Evolutionary conservation across 192 early-diverging fungal genomes (phyloP).

Genomic region (Thamnidium elegans): DNA sequence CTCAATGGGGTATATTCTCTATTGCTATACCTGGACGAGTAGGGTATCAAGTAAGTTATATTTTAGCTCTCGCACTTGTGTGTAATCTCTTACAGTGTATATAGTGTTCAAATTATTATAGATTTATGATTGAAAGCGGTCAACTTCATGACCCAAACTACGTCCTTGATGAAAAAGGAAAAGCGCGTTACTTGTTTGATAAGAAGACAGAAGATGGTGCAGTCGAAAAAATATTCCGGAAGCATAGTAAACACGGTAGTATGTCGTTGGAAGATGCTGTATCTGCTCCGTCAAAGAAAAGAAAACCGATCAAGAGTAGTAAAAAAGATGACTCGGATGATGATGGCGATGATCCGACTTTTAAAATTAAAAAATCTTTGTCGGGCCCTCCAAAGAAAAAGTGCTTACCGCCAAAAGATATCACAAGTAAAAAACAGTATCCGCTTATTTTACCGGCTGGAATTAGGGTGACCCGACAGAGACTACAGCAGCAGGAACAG

Average conservation of each 20-base stretch:
- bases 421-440: no score
- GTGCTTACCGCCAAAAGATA: no score
- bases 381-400: neutral
- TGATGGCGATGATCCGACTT: slow-evolving; percentile 8
- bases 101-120: slow-evolving; percentile 95
- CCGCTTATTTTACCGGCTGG: no score
- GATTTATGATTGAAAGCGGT: slow-evolving; percentile 84
- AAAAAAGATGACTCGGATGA: neutral
- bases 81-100: neutral
- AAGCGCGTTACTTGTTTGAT: slow-evolving; percentile 85
- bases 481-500: no score
- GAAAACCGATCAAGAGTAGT: neutral
- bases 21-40: slow-evolving; percentile 93
- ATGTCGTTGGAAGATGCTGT: neutral
- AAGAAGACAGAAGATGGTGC: slow-evolving; percentile 80
- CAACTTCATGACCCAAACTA: slow-evolving; percentile 91
- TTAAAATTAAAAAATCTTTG: neutral
- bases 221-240: slow-evolving; percentile 74
- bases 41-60: slow-evolving; percentile 88
- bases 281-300: neutral
- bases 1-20: slow-evolving; percentile 97
- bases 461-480: no score
- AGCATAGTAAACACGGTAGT: slow-evolving; percentile 58
- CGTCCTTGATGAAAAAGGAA: slow-evolving; percentile 82
- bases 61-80: no score